Base-by-base conservation (phyloP, 228 moss, liverwort and hornwort genomes). In the Sphagnum fallax region DNA sequence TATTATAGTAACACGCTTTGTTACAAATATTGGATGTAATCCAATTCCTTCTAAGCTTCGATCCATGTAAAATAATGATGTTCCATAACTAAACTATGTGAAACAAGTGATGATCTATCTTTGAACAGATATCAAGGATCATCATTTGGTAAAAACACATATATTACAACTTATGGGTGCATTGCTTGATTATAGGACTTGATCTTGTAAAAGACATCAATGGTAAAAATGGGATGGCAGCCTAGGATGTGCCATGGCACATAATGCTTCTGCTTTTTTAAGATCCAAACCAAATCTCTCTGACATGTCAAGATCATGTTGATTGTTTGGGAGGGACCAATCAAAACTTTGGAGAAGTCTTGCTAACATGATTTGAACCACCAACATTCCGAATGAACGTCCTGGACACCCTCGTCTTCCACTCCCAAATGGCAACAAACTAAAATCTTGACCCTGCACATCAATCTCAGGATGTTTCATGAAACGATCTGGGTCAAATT, bases 381-480 rank as follows among this genome's bases (percentile, higher is more conserved):
- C 8, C 1, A 61, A 2, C 4, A 73, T 4, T 0, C 73, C 78
- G 53, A 84, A 62, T 8, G 70, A 6, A n/a, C 63, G 55, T 0
- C 75, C 80, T 4, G 75, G 80, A 75, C 4, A 55, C 12, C 55
- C 55, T 12, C 55, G 8, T 55, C 55, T 55, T 12, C 55, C 55
- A 55, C 55, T 55, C 0, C 84, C 80, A 49, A 84, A 84, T 4
- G 51, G 65, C 8, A 84, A 69, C 9, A 84, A 52, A 70, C 80
- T 70, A 5, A 77, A 84, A 69, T 84, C 72, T 47, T 78, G 74
- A 2, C 84, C 80, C 4, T 32, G 60, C 14, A 75, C 62, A 15
- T 78, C 80, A 4, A 77, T 59, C 1, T 5, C 32, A 66, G 47
- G 13, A 49, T 48, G 6, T 11, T 59, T 48, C 52, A 84, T 51